Evolutionary conservation across 1,139 yeast species (phyloP), one percentile per base, ranked within the genome.

Genomic region (Casaregolazyma suthepensis): DNA sequence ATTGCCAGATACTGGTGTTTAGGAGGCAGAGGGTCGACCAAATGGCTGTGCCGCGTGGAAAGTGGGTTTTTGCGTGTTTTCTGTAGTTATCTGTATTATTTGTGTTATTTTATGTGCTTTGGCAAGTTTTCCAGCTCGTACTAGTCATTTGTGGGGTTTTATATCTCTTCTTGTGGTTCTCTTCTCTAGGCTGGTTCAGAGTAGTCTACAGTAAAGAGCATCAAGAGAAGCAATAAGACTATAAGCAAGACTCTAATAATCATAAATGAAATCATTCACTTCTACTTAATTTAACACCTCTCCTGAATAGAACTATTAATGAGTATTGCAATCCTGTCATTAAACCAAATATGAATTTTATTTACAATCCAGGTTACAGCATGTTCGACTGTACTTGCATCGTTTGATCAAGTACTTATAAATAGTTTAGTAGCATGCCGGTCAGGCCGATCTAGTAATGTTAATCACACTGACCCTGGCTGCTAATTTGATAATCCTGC

Each of bases 1-100:
- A 58, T 61, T 60, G 64, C 62, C 64, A 23, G 18, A 13, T 47
- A 6, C 26, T 22, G 35, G 45, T 35, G 9, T 9, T 1, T n/a
- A 15, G 5, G 17, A 35, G 40, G 40, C 17, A n/a, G 17, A 13
- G 9, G 40, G 40, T 35, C 40, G 15, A 3, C 13, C 5, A 35
- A 13, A 26, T 26, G 10, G 31, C 6, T 26, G 31, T 5, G 31
- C 12, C 10, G 10, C 12, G 6, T 7, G 10, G 10, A 26, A 26
- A 26, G 6, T 2, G 12, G 31, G 12, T 2, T 5, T 26, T 26
- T 26, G 31, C 12, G 31, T 9, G 31, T 26, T 26, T 26, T 26
- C 2, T 26, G 31, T 12, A 26, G 31, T 5, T 26, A 26, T 26
- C 10, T 26, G 10, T 26, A 26, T 7, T 26, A 7, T 7, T 26